Conservation (phyloP, 2,329 filamentous ascomycete genomes). For the Sarocladium oryzae region DNA sequence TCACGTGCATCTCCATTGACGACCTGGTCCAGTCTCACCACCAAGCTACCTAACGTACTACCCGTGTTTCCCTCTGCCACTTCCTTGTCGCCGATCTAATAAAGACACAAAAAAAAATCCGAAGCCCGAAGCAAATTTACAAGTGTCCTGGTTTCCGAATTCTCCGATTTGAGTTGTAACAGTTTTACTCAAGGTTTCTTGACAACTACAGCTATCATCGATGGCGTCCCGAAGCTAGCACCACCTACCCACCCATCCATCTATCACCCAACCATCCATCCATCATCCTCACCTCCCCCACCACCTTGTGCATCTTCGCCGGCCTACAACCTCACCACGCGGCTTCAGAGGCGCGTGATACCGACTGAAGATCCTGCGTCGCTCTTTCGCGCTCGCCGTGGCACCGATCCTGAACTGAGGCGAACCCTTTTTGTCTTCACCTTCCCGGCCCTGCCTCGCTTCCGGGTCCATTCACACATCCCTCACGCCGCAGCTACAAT, state of each 20-base stretch:
- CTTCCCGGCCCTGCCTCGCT: neutral
- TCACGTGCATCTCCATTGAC: neutral
- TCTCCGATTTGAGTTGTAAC: no score
- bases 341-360: neutral
- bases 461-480: neutral
- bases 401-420: no score
- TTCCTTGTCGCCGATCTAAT: no score
- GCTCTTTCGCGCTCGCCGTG: neutral
- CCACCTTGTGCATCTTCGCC: neutral
- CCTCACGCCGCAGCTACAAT: neutral
- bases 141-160: no score
- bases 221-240: constrained; percentile 5
- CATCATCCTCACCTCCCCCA: neutral
- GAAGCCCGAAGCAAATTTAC: no score
- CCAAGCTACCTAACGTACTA: neutral
- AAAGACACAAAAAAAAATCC: no score
- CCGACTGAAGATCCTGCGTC: neutral
- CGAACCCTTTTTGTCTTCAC: no score
- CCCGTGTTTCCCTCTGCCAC: no score
- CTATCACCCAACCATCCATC: neutral
- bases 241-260: neutral
- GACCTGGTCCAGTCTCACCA: no score
- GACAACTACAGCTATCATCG: neutral
- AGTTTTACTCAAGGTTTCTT: no score
- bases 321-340: constrained; percentile 2